Evolutionary conservation across 2,329 filamentous ascomycete species (phyloP).

Genomic region (Diaporthe helianthi): DNA sequence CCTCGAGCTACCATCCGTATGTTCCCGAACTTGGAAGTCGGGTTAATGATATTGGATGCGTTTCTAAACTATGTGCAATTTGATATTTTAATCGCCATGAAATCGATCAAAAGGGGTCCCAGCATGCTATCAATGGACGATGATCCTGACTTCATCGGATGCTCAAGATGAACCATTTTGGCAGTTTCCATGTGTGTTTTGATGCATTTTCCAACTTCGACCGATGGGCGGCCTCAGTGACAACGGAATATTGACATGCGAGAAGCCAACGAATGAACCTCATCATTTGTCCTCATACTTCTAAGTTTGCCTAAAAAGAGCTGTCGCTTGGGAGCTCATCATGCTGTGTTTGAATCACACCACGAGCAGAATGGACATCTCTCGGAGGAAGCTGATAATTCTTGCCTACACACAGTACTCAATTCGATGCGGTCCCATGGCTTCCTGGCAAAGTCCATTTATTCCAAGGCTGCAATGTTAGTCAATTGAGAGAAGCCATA

Average conservation of each 20-base stretch:
- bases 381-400: neutral
- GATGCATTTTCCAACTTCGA: neutral
- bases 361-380: neutral
- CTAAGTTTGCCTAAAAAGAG: no score
- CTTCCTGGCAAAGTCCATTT: neutral
- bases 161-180: neutral
- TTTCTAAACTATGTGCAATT: neutral
- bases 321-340: no score
- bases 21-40: neutral
- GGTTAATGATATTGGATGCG: neutral
- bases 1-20: no score
- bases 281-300: neutral
- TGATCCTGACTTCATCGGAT: neutral
- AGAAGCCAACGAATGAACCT: neutral
- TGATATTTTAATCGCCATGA: neutral
- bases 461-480: fast-evolving
- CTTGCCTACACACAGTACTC: neutral
- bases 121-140: neutral
- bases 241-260: neutral
- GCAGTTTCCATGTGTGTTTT: no score
- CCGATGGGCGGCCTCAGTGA: neutral
- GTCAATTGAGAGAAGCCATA: neutral
- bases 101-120: neutral
- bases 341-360: neutral
- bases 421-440: no score